A percentile compares a stretch with the other conserved stretches of the same genome.
Evolutionary conservation across 1,284 basidiomycete species (phyloP).

Genomic region (Filobasidium uniguttulatum): DNA sequence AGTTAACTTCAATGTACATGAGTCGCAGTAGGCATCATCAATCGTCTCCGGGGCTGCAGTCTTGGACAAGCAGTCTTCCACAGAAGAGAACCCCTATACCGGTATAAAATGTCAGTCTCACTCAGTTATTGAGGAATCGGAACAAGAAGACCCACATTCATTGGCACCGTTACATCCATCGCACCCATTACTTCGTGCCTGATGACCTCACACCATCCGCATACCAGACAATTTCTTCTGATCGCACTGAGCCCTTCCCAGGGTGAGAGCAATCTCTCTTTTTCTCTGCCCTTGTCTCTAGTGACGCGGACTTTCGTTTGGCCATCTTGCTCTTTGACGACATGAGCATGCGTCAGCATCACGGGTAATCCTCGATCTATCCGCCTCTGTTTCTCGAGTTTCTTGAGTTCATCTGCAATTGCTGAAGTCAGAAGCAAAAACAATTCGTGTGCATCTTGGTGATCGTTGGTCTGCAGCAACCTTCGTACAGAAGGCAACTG

Average conservation of each 20-base stretch:
- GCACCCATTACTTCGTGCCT: slow-evolving; percentile 33
- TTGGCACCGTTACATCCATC: slow-evolving; percentile 33
- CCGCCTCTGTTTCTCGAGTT: slow-evolving; percentile 25
- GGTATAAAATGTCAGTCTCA: not conserved
- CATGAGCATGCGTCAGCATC: not conserved
- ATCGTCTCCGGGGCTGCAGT: slow-evolving; percentile 39
- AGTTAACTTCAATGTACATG: slow-evolving; percentile 37
- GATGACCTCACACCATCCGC: slow-evolving; percentile 31
- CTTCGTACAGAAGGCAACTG: slow-evolving; percentile 46
- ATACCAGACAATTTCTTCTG: slow-evolving; percentile 29
- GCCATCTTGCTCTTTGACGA: not conserved
- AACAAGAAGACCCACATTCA: slow-evolving; percentile 22
- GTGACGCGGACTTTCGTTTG: not conserved
- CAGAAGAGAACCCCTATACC: slow-evolving; percentile 29
- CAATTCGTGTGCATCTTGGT: slow-evolving; percentile 92
- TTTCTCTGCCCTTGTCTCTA: slow-evolving; percentile 13
- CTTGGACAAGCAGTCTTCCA: slow-evolving; percentile 37
- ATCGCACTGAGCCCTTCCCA: slow-evolving; percentile 36
- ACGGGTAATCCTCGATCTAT: slow-evolving; percentile 8
- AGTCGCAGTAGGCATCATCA: slow-evolving; percentile 38
- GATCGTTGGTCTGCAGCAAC: slow-evolving; percentile 68
- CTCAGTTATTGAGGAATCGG: not conserved
- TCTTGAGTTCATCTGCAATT: slow-evolving; percentile 59
- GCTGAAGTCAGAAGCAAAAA: slow-evolving; percentile 79
- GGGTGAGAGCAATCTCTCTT: slow-evolving; percentile 26